A percentile compares a stretch with the other conserved stretches of the same genome.
phyloP scores from a whole-genome alignment of 2,329 filamentous ascomycete genomes.

The Grosmannia serpens region DNA sequence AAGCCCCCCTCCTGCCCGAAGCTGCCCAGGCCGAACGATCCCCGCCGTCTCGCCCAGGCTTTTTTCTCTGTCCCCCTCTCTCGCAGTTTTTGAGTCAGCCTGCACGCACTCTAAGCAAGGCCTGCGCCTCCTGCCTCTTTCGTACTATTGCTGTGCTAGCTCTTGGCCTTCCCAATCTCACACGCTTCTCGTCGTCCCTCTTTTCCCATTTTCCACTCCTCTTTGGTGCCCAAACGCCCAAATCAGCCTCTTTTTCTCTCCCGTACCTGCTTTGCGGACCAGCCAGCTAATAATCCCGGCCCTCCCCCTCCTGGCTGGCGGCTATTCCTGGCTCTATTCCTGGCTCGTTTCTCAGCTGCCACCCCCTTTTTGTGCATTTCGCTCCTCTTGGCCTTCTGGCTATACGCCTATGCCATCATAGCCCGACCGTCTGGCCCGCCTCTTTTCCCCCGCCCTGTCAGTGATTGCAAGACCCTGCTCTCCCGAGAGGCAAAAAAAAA shows the following conservation, averaged over 20 bases:
- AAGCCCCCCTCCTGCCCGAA: neutral
- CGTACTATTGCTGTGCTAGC: neutral
- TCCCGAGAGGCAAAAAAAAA: slow-evolving; percentile 4
- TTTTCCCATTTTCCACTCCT: neutral
- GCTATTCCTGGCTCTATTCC: neutral
- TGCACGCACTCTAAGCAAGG: no score
- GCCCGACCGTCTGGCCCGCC: neutral
- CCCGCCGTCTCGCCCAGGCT: neutral
- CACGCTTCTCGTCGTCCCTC: no score
- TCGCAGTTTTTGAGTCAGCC: neutral
- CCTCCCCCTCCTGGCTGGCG: neutral
- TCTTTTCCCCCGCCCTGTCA: neutral
- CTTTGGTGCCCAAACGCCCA: neutral
- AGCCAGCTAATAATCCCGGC: no score
- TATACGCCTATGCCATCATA: neutral
- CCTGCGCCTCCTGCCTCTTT: no score
- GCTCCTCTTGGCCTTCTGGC: neutral
- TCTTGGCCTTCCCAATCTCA: neutral
- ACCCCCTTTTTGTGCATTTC: neutral
- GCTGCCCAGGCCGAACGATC: neutral
- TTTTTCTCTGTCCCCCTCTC: neutral
- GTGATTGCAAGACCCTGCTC: neutral
- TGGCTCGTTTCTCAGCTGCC: neutral
- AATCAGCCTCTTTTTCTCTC: no score
- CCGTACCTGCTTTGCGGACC: neutral